Percentiles rank a stretch among this genome's conserved stretches.
These are phyloP conservation scores for Penicillium dipodomyicola DNA, from an alignment of 495 filamentous ascomycete genomes.

Conservation along the genomic window DNA sequence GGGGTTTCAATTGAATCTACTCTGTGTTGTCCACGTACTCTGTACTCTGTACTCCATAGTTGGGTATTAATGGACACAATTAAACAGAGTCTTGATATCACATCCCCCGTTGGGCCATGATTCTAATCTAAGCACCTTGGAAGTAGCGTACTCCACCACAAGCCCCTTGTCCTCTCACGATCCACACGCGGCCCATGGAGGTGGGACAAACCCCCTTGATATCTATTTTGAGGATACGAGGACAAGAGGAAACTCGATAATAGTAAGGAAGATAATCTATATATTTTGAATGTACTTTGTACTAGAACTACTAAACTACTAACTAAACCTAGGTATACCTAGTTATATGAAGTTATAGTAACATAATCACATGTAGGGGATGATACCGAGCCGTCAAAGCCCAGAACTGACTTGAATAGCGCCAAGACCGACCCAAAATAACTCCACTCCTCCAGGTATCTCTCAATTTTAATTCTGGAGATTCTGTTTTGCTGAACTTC, in stretches of 20 bases:
- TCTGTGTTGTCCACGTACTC: background rate
- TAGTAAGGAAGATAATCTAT: no score
- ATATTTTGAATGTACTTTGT: no score
- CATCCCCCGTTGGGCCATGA: conserved; percentile 12
- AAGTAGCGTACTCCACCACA: conserved; percentile 28
- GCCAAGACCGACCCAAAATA: conserved; percentile 23
- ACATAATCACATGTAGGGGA: no score
- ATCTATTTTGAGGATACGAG: conserved; percentile 1
- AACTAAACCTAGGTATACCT: no score
- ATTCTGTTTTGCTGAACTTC: conserved; percentile 14
- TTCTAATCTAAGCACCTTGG: conserved; percentile 24
- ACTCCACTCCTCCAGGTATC: conserved; percentile 19
- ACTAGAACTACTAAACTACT: no score
- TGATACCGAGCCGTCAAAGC: background rate
- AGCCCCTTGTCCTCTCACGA: conserved; percentile 22
- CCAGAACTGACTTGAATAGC: background rate
- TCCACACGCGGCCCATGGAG: conserved; percentile 29
- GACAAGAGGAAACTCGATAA: background rate
- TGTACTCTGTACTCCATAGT: background rate
- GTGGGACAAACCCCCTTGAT: conserved; percentile 21
- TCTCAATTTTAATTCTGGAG: conserved; percentile 21
- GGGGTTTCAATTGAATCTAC: background rate
- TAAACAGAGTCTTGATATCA: background rate
- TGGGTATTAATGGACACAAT: background rate
- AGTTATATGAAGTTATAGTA: no score